These are phyloP conservation scores for Russula vinacea DNA, from an alignment of 768 basidiomycete species.

Conservation along the genomic window DNA sequence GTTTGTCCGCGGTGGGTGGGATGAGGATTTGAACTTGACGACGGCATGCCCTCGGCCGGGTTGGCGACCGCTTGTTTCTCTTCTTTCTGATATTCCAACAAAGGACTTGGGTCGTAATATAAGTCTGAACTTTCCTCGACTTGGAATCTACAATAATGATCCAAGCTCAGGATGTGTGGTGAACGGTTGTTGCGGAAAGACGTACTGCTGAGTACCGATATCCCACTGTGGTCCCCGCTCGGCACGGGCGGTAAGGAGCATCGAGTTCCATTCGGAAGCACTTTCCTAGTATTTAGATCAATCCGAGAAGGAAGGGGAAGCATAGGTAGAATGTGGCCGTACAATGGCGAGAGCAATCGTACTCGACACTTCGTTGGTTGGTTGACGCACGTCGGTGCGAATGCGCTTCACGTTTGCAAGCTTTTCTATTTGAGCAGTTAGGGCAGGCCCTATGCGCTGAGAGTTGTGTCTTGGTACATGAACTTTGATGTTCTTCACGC, in stretches of 20 bases:
- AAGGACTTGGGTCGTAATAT: conserved; percentile 62
- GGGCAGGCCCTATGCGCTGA: conserved; percentile 63
- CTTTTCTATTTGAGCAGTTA: conserved; percentile 55
- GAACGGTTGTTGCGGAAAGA: conserved; percentile 19
- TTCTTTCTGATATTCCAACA: conserved; percentile 35
- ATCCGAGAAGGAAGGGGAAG: no score
- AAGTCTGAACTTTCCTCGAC: conserved; percentile 69
- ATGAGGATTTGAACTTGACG: conserved; percentile 31
- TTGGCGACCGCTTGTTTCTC: conserved; percentile 21
- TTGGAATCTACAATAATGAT: conserved; percentile 53
- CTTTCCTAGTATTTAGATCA: conserved; percentile 49
- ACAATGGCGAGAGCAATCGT: conserved; percentile 63
- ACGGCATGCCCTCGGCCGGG: conserved; percentile 3
- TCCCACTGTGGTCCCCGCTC: conserved; percentile 87
- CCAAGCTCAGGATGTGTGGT: background rate
- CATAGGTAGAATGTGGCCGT: conserved; percentile 34
- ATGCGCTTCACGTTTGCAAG: conserved; percentile 50
- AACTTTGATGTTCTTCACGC: conserved; percentile 54
- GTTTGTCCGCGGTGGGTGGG: conserved; percentile 14
- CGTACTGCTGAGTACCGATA: conserved; percentile 80
- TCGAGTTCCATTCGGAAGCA: conserved; percentile 83
- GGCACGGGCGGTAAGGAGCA: conserved; percentile 73
- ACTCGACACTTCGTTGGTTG: conserved; percentile 51
- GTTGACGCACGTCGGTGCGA: conserved; percentile 58
- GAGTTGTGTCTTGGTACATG: conserved; percentile 74